phyloP scores from a whole-genome alignment of 768 basidiomycete species.

The Candolleomyces efflorescens region DNA sequence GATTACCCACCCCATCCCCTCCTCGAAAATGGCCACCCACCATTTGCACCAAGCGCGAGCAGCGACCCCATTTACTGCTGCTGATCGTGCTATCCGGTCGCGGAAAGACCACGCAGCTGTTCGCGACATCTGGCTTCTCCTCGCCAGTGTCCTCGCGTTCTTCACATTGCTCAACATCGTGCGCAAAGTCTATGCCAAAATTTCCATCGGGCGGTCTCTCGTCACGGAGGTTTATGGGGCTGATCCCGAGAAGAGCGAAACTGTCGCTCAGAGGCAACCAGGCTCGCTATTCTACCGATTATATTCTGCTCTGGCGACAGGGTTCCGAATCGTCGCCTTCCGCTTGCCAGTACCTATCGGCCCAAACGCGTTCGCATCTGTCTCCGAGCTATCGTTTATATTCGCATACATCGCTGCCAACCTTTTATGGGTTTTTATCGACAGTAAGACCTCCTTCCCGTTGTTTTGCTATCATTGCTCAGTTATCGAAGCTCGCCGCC shows the following conservation, averaged over 20 bases:
- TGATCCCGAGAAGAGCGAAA: slow-evolving; percentile 16
- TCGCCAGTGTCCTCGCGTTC: slow-evolving; percentile 32
- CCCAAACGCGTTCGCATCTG: slow-evolving; percentile 26
- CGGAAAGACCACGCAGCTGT: slow-evolving; percentile 31
- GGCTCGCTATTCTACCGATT: slow-evolving; percentile 15
- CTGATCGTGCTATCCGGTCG: slow-evolving; percentile 31
- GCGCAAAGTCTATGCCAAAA: slow-evolving; percentile 14
- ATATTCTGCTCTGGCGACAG: slow-evolving; percentile 35
- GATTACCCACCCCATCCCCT: not conserved
- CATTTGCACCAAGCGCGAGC: not conserved
- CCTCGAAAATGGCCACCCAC: not conserved
- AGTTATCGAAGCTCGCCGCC: slow-evolving; percentile 25
- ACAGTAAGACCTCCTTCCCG: slow-evolving; percentile 32
- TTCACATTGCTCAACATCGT: slow-evolving; percentile 29
- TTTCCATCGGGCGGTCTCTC: slow-evolving; percentile 1
- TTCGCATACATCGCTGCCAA: slow-evolving; percentile 41
- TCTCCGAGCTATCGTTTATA: slow-evolving; percentile 45
- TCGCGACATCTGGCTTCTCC: slow-evolving; percentile 36
- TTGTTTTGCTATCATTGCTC: not conserved
- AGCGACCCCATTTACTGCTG: slow-evolving; percentile 18
- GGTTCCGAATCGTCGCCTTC: slow-evolving; percentile 47
- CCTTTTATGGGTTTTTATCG: slow-evolving; percentile 38
- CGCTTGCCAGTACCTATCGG: slow-evolving; percentile 45
- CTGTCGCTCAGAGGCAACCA: not conserved
- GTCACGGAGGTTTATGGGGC: not conserved